A percentile compares a stretch with the other conserved stretches of the same genome.
Evolutionary conservation across 805 yeast species (phyloP).

Genomic region (Yarrowia bubula): DNA sequence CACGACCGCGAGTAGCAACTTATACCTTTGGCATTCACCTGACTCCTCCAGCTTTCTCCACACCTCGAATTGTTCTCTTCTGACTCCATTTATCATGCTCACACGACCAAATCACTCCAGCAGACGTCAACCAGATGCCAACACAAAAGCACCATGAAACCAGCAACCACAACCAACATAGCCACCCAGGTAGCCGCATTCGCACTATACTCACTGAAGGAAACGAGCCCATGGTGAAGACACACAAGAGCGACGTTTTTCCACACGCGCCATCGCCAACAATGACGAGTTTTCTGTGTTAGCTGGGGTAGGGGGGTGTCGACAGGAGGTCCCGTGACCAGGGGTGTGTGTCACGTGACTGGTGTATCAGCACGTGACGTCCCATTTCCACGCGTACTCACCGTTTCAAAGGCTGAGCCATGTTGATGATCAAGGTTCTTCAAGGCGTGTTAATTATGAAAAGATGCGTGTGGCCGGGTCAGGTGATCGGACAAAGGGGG

Average conservation of each 20-base stretch:
- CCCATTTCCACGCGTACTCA: background rate
- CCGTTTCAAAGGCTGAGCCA: constrained; percentile 1
- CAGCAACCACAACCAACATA: too few relatives aligned
- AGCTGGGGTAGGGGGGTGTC: background rate
- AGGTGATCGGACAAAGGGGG: background rate
- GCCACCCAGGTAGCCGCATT: too few relatives aligned
- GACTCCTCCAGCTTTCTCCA: too few relatives aligned
- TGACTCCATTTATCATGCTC: too few relatives aligned
- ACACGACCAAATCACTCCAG: too few relatives aligned
- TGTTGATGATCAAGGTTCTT: background rate
- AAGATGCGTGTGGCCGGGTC: too few relatives aligned
- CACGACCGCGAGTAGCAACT: too few relatives aligned
- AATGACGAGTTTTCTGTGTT: constrained; percentile 69
- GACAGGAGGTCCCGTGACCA: background rate
- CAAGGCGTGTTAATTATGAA: background rate
- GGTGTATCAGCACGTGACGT: too few relatives aligned
- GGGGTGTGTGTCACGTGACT: background rate
- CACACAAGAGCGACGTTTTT: constrained; percentile 84
- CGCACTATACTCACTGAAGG: constrained; percentile 59
- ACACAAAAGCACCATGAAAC: background rate
- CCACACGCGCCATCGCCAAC: constrained; percentile 97
- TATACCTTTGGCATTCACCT: too few relatives aligned
- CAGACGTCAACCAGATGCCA: background rate
- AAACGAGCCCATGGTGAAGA: constrained; percentile 87
- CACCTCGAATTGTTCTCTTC: too few relatives aligned